phyloP scores from a whole-genome alignment of 139 green algal genomes.

The Chlamydomonas schloesseri region DNA sequence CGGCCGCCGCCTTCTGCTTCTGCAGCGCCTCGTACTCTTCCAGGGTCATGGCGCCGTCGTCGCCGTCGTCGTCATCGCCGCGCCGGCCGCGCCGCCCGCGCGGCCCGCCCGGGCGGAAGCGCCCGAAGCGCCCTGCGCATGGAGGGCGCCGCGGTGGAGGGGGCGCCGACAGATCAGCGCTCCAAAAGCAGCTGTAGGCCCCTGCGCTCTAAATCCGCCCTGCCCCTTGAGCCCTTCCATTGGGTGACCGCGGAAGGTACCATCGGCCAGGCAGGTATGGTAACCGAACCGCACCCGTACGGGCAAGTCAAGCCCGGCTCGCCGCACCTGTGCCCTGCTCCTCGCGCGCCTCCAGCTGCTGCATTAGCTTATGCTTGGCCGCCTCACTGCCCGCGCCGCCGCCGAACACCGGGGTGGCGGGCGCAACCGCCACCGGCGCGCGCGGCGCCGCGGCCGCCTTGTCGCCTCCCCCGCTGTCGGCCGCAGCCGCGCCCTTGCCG shows the following conservation, averaged over 20 bases:
- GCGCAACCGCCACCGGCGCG: conserved; percentile 35
- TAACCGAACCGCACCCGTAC: too few species aligned
- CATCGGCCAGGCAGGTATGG: too few species aligned
- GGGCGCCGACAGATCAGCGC: too few species aligned
- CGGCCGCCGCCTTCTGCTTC: background rate
- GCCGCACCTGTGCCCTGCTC: conserved; percentile 2
- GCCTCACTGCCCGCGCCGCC: conserved; percentile 1
- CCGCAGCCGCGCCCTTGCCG: background rate
- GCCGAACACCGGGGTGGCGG: conserved; percentile 7
- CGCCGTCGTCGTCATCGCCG: conserved; percentile 54
- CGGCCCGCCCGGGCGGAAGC: conserved; percentile 3
- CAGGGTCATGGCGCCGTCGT: conserved; percentile 57
- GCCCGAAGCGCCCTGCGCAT: conserved; percentile 16
- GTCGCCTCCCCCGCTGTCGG: background rate
- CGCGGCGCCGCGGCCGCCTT: background rate
- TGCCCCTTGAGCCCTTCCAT: too few species aligned
- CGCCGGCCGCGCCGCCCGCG: conserved; percentile 32
- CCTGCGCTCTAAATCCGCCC: too few species aligned
- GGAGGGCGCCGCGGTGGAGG: too few species aligned
- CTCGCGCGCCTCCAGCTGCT: conserved; percentile 45
- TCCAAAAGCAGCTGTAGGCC: too few species aligned
- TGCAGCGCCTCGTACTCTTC: conserved; percentile 65
- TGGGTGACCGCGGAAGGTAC: too few species aligned
- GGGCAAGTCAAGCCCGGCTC: background rate
- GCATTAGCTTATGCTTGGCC: conserved; percentile 49